phyloP scores from a whole-genome alignment of 2,329 filamentous ascomycete genomes.

The Microsporum canis region DNA sequence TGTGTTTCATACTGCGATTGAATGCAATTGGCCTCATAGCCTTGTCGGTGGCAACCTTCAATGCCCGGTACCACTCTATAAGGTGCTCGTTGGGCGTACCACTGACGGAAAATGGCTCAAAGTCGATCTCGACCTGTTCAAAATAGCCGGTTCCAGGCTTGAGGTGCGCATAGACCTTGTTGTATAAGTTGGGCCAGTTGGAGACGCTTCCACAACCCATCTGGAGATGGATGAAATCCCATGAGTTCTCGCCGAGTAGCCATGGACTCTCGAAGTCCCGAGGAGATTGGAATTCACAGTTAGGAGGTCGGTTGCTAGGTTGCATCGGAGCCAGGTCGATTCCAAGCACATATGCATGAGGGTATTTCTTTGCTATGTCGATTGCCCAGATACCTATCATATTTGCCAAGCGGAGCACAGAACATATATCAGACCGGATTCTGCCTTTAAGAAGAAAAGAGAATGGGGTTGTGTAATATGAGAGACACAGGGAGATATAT shows the following conservation, averaged over 20 bases:
- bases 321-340: slow-evolving; percentile 53
- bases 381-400: slow-evolving; percentile 54
- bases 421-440: background rate
- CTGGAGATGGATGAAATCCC: slow-evolving; percentile 74
- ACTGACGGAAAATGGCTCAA: slow-evolving; percentile 56
- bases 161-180: slow-evolving; percentile 60
- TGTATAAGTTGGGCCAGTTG: slow-evolving; percentile 65
- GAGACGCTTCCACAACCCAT: slow-evolving; percentile 67
- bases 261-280: slow-evolving; percentile 71
- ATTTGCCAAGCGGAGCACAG: background rate
- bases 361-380: slow-evolving; percentile 63
- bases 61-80: slow-evolving; percentile 56
- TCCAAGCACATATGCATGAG: slow-evolving; percentile 48
- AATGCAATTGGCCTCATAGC: slow-evolving; percentile 56
- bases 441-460: background rate
- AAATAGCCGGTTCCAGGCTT: slow-evolving; percentile 63
- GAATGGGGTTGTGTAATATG: background rate
- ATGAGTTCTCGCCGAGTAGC: slow-evolving; percentile 55
- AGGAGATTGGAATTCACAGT: slow-evolving; percentile 54
- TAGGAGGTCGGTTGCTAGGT: slow-evolving; percentile 57
- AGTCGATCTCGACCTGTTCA: slow-evolving; percentile 86
- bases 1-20: slow-evolving; percentile 45
- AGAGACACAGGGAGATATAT: background rate
- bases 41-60: slow-evolving; percentile 56
- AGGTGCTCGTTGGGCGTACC: slow-evolving; percentile 37